A percentile compares a stretch with the other conserved stretches of the same genome.
These are phyloP conservation scores for Chloranthus sessilifolius DNA, from an alignment of 164 flowering plant genomes.

Conservation along the genomic window DNA sequence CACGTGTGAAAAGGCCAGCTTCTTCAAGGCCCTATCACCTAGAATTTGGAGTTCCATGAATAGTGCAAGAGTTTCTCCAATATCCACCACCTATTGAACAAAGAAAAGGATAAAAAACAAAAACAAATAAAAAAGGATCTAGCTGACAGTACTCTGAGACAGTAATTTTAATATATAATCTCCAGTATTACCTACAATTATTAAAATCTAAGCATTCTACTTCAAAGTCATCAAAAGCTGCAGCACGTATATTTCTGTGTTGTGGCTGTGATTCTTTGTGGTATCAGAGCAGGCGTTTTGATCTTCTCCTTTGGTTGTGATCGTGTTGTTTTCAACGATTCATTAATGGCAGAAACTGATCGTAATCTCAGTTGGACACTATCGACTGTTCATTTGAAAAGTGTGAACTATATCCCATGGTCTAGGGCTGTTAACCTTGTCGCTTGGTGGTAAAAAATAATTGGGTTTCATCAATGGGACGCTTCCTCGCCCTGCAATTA, in stretches of 20 bases:
- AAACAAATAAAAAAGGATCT: neutral
- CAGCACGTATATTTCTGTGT: too few relatives aligned
- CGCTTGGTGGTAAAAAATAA: neutral
- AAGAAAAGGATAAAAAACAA: neutral
- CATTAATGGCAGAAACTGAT: neutral
- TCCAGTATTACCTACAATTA: too few relatives aligned
- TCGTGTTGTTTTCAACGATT: too few relatives aligned
- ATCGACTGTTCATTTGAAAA: neutral
- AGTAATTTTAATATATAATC: too few relatives aligned
- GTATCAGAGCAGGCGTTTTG: too few relatives aligned
- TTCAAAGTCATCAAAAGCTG: too few relatives aligned
- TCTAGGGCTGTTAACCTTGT: neutral
- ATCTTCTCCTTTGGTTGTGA: too few relatives aligned
- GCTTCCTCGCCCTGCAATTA: neutral
- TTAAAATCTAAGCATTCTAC: too few relatives aligned
- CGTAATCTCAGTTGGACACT: neutral
- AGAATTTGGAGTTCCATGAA: slow-evolving; percentile 86
- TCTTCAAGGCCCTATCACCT: slow-evolving; percentile 54
- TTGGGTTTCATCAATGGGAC: neutral
- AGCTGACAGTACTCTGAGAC: too few relatives aligned
- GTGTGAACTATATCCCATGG: neutral
- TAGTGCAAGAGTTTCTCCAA: slow-evolving; percentile 58
- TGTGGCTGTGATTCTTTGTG: too few relatives aligned
- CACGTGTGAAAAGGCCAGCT: slow-evolving; percentile 75
- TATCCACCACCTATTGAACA: slow-evolving; percentile 49